phyloP scores from a whole-genome alignment of 2,329 filamentous ascomycete genomes.

The Kalmusia sp. region DNA sequence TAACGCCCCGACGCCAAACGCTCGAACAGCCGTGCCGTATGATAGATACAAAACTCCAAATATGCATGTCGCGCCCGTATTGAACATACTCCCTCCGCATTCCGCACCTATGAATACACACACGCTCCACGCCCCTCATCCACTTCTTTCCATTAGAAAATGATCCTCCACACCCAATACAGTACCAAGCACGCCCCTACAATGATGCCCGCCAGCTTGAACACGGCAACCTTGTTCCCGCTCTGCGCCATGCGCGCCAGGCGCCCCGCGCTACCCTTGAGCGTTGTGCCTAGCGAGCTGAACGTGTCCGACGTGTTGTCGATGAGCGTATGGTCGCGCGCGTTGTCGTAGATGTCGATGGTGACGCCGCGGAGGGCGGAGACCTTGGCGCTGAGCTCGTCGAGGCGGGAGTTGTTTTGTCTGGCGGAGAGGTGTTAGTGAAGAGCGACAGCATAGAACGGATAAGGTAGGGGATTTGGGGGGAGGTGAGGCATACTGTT shows the following conservation, averaged over 20 bases:
- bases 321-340: conserved; percentile 84
- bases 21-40: not conserved
- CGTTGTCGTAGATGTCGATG: conserved; percentile 97
- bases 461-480: too few relatives aligned
- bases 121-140: not conserved
- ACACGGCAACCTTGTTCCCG: conserved; percentile 88
- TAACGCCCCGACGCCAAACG: not conserved
- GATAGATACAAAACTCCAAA: not conserved
- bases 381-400: conserved; percentile 90
- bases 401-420: conserved; percentile 94
- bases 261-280: conserved; percentile 83
- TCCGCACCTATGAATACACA: not conserved
- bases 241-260: conserved; percentile 88
- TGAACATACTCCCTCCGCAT: too few relatives aligned
- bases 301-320: conserved; percentile 93
- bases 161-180: conserved; percentile 68
- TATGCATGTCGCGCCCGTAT: not conserved
- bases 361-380: conserved; percentile 91
- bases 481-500: conserved; percentile 7
- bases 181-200: conserved; percentile 75
- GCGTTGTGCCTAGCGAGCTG: conserved; percentile 79
- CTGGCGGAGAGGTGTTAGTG: conserved; percentile 45
- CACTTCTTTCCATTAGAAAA: conserved; percentile 22
- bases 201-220: conserved; percentile 87
- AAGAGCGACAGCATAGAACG: not conserved